phyloP scores from a whole-genome alignment of 2,329 filamentous ascomycete species.

The Cyclaneusma minus region DNA sequence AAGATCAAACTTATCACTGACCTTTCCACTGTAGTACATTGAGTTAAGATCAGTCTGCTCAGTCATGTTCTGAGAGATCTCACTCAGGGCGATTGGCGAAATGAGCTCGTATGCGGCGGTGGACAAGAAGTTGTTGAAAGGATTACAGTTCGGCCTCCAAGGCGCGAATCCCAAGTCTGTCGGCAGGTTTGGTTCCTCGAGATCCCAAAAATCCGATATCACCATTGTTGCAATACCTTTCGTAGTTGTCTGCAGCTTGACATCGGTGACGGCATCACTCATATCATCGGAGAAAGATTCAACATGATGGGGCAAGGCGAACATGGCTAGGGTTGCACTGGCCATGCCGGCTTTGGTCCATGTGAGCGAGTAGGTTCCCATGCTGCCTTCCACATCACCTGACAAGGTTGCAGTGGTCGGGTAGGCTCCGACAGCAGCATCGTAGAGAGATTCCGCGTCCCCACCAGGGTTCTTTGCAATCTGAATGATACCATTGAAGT shows the following conservation, averaged over 20 bases:
- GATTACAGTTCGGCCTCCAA: conserved; percentile 44
- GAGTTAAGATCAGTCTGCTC: conserved; percentile 61
- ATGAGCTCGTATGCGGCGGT: conserved; percentile 42
- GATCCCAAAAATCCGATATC: conserved; percentile 57
- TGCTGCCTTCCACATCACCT: conserved; percentile 40
- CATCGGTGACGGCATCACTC: conserved; percentile 27
- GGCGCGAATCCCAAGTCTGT: conserved; percentile 62
- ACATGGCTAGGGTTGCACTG: conserved; percentile 57
- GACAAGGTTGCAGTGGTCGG: conserved; percentile 46
- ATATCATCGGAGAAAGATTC: conserved; percentile 52
- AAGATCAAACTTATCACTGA: conserved; percentile 14
- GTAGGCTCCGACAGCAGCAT: conserved; percentile 63
- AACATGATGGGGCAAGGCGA: conserved; percentile 74
- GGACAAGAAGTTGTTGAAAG: conserved; percentile 28
- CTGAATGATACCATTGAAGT: conserved; percentile 69
- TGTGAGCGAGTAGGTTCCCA: conserved; percentile 56
- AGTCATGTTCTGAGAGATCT: conserved; percentile 64
- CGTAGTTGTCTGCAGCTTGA: conserved; percentile 64
- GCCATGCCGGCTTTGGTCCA: conserved; percentile 58
- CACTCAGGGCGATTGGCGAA: conserved; percentile 45
- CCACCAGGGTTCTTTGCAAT: conserved; percentile 58
- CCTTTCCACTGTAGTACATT: conserved; percentile 89
- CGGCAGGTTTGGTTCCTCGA: conserved; percentile 62
- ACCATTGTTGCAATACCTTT: conserved; percentile 70
- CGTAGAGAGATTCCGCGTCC: conserved; percentile 52